Evolutionary conservation across 441 rosid genomes (phyloP).

Genomic region (Arabidopsis lyrata): DNA sequence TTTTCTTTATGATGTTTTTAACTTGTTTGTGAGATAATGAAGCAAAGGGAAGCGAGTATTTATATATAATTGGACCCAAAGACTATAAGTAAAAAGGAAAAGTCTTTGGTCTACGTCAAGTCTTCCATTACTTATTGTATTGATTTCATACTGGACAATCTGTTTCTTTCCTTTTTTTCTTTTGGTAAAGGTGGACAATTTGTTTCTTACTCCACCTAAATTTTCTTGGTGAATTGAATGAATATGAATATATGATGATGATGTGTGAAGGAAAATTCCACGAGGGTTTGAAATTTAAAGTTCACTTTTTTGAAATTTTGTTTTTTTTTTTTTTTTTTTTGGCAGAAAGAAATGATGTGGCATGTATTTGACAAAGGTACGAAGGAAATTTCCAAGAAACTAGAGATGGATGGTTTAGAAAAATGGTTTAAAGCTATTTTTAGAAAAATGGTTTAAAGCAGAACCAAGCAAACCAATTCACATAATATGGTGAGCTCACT

Average conservation of each 20-base stretch:
- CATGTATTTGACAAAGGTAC: neutral
- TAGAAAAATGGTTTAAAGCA: neutral
- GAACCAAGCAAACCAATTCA: neutral
- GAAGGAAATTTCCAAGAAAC: constrained; percentile 25
- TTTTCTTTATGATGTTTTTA: constrained; percentile 1
- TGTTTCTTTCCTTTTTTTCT: too few relatives aligned
- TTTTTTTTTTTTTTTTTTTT: neutral
- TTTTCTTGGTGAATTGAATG: constrained; percentile 17
- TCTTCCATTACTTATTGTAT: constrained; percentile 27
- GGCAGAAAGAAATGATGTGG: neutral
- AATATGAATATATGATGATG: neutral
- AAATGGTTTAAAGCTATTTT: neutral
- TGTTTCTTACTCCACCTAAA: constrained; percentile 18
- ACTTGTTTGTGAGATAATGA: constrained; percentile 26
- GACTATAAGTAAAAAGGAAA: constrained; percentile 10
- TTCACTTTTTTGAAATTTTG: constrained; percentile 7
- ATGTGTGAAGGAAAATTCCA: constrained; percentile 33
- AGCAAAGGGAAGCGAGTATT: constrained; percentile 11
- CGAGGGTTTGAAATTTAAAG: constrained; percentile 9
- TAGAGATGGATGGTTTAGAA: neutral
- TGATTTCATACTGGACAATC: constrained; percentile 23
- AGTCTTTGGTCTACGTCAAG: constrained; percentile 40
- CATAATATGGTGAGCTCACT: neutral
- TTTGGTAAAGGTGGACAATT: too few relatives aligned
- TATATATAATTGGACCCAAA: constrained; percentile 19